Evolutionary conservation across 1,284 basidiomycete species (phyloP).

Genomic region (Cryptococcus sp.): DNA sequence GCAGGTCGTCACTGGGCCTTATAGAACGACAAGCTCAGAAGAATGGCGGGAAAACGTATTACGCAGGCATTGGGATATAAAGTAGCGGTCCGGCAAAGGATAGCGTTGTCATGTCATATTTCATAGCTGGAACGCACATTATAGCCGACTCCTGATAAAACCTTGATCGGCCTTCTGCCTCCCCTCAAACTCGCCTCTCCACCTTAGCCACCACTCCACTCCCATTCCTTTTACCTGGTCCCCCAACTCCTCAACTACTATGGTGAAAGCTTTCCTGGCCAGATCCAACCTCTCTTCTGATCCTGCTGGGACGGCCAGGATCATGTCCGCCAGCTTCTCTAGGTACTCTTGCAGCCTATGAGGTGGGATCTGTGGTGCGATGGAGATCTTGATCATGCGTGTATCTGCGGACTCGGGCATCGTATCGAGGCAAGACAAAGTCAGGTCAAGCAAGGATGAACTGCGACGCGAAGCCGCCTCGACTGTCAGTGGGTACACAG

Average conservation of each 20-base stretch:
- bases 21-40: too few species aligned
- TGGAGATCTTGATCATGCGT: constrained; percentile 19
- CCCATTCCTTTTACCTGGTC: constrained; percentile 34
- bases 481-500: constrained; percentile 30
- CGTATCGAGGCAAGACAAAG: constrained; percentile 9
- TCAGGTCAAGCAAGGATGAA: constrained; percentile 4
- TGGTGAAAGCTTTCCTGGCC: constrained; percentile 26
- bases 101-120: too few species aligned
- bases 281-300: constrained; percentile 30
- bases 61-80: too few species aligned
- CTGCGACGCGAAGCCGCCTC: constrained; percentile 20
- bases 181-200: constrained; percentile 19
- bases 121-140: neutral
- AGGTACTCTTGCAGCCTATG: constrained; percentile 25
- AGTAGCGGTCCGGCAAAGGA: too few species aligned
- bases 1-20: neutral
- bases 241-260: constrained; percentile 33
- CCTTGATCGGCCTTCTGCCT: constrained; percentile 2
- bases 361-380: constrained; percentile 21
- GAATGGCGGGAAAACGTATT: too few species aligned
- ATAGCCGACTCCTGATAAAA: constrained; percentile 9
- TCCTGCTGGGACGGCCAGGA: constrained; percentile 13
- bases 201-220: constrained; percentile 41
- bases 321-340: constrained; percentile 24
- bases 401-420: constrained; percentile 10